Percentiles rank a stretch among this genome's conserved stretches.
These are phyloP conservation scores for Yamadazyma sp. DNA, from an alignment of 805 yeast species.

Conservation along the genomic window DNA sequence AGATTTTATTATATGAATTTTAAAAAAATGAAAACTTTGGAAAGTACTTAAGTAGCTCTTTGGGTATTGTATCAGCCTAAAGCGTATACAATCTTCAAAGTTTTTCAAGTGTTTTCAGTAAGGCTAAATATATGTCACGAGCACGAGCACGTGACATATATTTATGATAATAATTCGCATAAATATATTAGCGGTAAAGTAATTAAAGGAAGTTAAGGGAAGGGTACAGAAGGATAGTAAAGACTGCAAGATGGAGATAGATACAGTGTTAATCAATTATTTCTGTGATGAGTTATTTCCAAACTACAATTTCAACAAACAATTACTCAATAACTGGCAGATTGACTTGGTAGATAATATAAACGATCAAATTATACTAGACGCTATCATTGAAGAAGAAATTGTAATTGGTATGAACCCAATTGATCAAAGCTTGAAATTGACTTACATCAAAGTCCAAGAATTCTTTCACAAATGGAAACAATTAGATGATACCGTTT, in stretches of 20 bases:
- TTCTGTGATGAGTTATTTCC: conserved; percentile 22
- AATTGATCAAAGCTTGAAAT: conserved; percentile 4
- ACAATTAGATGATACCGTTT: conserved; percentile 22
- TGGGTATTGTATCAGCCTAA: too few relatives aligned
- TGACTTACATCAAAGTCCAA: conserved; percentile 1
- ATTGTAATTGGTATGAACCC: conserved; percentile 16
- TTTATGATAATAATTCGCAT: too few relatives aligned
- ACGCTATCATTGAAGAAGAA: conserved; percentile 23
- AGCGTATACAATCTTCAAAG: too few relatives aligned
- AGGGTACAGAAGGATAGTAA: too few relatives aligned
- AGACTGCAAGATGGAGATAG: conserved; percentile 11
- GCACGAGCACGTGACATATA: too few relatives aligned
- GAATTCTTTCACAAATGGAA: conserved; percentile 14
- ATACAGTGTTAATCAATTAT: conserved; percentile 17
- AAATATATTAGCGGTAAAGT: too few relatives aligned
- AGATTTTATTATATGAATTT: too few relatives aligned
- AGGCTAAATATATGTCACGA: too few relatives aligned
- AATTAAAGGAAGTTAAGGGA: too few relatives aligned
- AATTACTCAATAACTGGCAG: conserved; percentile 34
- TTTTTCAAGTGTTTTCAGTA: too few relatives aligned
- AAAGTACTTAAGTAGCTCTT: too few relatives aligned
- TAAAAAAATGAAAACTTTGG: too few relatives aligned
- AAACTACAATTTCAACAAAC: conserved; percentile 23
- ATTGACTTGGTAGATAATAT: conserved; percentile 27
- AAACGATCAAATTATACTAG: conserved; percentile 18